phyloP scores from a whole-genome alignment of 2,329 filamentous ascomycete species.

The Albophoma yamanashiensis region DNA sequence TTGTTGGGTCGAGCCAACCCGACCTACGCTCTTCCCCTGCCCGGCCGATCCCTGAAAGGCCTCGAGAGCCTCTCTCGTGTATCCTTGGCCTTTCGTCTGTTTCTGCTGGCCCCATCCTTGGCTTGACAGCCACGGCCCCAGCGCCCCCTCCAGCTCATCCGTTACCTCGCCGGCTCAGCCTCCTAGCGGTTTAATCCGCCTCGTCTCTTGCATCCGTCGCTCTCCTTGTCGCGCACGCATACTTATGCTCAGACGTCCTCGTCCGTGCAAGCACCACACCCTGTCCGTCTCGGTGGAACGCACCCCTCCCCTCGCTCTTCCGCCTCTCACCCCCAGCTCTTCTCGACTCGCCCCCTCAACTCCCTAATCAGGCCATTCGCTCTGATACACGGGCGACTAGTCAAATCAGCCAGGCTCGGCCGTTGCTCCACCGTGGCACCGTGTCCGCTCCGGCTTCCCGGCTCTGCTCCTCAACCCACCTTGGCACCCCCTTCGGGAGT shows the following conservation, averaged over 20 bases:
- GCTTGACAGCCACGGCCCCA: neutral
- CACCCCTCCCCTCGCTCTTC: neutral
- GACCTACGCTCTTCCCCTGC: neutral
- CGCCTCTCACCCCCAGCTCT: neutral
- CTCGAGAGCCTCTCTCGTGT: neutral
- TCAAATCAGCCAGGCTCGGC: conserved; percentile 6
- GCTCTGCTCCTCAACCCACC: conserved; percentile 1
- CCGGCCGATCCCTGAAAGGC: neutral
- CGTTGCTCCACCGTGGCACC: conserved; percentile 10
- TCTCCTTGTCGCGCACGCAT: too few relatives aligned
- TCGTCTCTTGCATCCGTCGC: neutral
- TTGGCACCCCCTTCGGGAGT: conserved; percentile 3
- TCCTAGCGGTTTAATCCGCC: neutral
- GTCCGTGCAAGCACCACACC: neutral
- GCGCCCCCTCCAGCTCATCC: neutral
- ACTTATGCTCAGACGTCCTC: neutral
- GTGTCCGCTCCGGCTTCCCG: conserved; percentile 9
- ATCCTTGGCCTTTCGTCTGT: neutral
- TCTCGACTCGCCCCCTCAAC: conserved; percentile 4
- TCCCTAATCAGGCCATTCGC: conserved; percentile 12
- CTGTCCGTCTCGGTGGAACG: neutral
- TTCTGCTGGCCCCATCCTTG: neutral
- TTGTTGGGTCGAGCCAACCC: neutral
- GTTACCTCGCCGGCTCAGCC: neutral
- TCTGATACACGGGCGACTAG: conserved; percentile 8